These are phyloP conservation scores for Durusdinium trenchii DNA, from an alignment of 73 alveolate genomes.

Conservation along the genomic window DNA sequence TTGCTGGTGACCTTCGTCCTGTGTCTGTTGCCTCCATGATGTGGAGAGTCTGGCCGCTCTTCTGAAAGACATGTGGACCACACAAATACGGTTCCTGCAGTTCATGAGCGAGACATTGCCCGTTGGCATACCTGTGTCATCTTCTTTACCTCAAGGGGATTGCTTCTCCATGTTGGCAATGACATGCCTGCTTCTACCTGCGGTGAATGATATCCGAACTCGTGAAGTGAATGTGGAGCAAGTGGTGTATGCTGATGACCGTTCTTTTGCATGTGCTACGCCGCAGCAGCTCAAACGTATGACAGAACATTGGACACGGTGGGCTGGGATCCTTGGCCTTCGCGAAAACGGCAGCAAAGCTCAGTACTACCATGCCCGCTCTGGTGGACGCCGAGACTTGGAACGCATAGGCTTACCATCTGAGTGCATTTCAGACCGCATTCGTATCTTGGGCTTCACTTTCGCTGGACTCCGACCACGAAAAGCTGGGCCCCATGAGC, in stretches of 20 bases:
- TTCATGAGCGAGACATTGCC: background rate
- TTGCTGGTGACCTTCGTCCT: conserved; percentile 5
- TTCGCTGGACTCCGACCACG: background rate
- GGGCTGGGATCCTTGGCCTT: background rate
- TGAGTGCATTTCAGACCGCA: background rate
- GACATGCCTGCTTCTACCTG: background rate
- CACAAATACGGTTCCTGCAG: background rate
- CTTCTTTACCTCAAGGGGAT: conserved; percentile 22
- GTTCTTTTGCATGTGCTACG: background rate
- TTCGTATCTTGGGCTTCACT: background rate
- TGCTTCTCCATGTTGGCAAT: conserved; percentile 37
- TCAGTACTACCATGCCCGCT: conserved; percentile 20
- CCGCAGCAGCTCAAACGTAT: background rate
- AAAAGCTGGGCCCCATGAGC: background rate
- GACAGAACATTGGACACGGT: background rate
- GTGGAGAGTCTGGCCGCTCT: background rate
- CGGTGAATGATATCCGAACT: background rate
- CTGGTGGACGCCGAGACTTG: background rate
- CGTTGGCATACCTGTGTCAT: background rate
- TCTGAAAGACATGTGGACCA: background rate
- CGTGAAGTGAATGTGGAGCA: background rate
- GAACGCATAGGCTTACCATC: background rate
- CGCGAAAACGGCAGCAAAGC: background rate
- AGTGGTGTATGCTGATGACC: conserved; percentile 17
- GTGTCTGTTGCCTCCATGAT: background rate